Base-by-base conservation (phyloP, 768 basidiomycete genomes). In the Sporobolomyces phaffii region DNA sequence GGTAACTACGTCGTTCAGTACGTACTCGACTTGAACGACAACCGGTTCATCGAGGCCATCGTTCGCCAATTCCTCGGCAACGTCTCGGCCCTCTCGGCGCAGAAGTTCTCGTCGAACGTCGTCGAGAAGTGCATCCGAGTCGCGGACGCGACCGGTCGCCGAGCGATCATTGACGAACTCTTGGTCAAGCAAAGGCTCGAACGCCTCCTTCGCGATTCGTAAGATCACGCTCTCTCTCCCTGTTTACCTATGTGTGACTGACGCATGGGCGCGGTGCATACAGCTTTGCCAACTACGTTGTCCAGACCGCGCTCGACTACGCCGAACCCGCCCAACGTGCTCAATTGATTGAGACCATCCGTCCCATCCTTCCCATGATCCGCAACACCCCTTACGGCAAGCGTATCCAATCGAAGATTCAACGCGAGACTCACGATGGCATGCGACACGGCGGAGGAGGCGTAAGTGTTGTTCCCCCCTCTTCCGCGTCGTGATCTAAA, bases 381-480 rank as follows among this genome's bases (percentile, higher is more conserved):
- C 89, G 96, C 75, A 99, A 99, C 80, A 99, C 96, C 14, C 96
- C 96, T 10, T 99, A 99, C 74, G 96, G 96, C 73, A 99, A 99
- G 81, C 87, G 96, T 48, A 99, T 99, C 75, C 94, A 97, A 79
- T 93, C 92, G 81, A 97, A 97, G 80, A 81, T 98, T 60, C 93
- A 96, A 79, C 90, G 94, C 64, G 92, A 70, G 58, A 70, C 69
- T 29, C 54, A 41, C 62, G 66, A 72, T 53, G 52, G 47, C 43
- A 62, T 60, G 68, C 44, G 62, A 29, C 67, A 62, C 43, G 54
- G 60, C 17, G 66, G 63, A 28, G 62, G 60, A 40, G 54, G 47
- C n/a, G n/a, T n/a, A n/a, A n/a, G n/a, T n/a, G n/a, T n/a, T n/a
- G n/a, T n/a, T n/a, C n/a, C n/a, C n/a, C n/a, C n/a, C n/a, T n/a